Evolutionary conservation across 2,329 filamentous ascomycete genomes (phyloP).

Genomic region (Ophiocordyceps unilateralis): DNA sequence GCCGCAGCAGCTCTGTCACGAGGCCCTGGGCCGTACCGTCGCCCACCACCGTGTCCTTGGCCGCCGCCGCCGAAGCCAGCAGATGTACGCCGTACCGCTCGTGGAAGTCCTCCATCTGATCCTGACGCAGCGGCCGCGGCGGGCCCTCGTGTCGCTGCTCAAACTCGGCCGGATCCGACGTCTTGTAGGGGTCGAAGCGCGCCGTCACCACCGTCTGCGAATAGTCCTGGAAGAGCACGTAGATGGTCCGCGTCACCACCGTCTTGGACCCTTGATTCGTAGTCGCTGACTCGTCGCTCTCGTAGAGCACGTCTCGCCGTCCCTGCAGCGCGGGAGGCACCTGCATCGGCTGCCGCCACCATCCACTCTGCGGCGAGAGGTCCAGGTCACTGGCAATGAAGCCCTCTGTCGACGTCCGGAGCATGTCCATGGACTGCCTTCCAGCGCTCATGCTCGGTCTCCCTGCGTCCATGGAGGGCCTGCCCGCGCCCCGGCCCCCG

Average conservation of each 20-base stretch:
- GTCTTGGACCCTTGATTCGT: constrained; percentile 53
- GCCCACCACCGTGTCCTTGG: constrained; percentile 66
- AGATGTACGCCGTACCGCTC: constrained; percentile 67
- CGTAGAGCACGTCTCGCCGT: constrained; percentile 66
- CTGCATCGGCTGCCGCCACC: constrained; percentile 73
- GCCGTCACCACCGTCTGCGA: constrained; percentile 82
- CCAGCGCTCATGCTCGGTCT: constrained; percentile 19
- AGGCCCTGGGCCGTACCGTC: constrained; percentile 69
- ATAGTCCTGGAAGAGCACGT: constrained; percentile 87
- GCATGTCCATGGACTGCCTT: constrained; percentile 54
- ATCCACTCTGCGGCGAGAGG: constrained; percentile 52
- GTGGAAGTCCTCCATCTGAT: constrained; percentile 80
- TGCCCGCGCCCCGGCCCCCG: constrained; percentile 8
- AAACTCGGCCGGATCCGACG: constrained; percentile 48
- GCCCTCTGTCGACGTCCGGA: constrained; percentile 59
- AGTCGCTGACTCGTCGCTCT: constrained; percentile 62
- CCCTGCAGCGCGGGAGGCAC: constrained; percentile 70
- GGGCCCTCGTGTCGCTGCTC: constrained; percentile 80
- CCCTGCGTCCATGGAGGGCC: constrained; percentile 18
- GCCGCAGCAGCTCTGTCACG: constrained; percentile 60
- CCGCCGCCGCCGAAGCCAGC: constrained; percentile 47
- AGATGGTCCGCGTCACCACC: constrained; percentile 62
- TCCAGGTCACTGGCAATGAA: constrained; percentile 84
- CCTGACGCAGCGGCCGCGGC: constrained; percentile 67
- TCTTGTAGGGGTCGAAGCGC: constrained; percentile 59